Evolutionary conservation across 257 asterid genomes (phyloP).

Genomic region (Forsythia suspensa): DNA sequence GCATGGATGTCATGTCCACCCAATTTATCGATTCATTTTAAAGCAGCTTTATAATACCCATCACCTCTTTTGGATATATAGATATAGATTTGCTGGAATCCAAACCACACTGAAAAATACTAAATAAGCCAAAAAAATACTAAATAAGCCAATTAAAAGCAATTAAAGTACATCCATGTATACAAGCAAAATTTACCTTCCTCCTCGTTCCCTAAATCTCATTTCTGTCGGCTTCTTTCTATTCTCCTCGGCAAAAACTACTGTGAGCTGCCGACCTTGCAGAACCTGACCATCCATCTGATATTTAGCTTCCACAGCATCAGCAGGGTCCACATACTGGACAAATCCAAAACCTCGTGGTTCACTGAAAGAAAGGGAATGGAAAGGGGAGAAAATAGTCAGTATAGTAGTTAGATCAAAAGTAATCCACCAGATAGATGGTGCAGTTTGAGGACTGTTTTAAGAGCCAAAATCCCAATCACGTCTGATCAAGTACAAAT

Average conservation of each 20-base stretch:
- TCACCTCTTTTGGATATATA: background rate
- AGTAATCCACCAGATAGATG: background rate
- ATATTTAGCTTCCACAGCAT: constrained; percentile 89
- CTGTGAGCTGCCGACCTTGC: constrained; percentile 88
- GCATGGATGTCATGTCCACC: background rate
- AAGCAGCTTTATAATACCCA: background rate
- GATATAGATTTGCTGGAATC: background rate
- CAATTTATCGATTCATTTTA: background rate
- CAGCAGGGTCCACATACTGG: constrained; percentile 88
- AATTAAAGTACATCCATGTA: background rate
- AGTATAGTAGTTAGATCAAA: background rate
- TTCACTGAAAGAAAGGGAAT: constrained; percentile 44
- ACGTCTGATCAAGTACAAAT: background rate
- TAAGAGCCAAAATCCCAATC: background rate
- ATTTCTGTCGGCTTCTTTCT: constrained; percentile 87
- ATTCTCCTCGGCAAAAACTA: constrained; percentile 94
- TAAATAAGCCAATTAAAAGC: background rate
- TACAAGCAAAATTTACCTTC: constrained; percentile 37
- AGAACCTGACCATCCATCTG: constrained; percentile 85
- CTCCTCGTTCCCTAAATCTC: constrained; percentile 76
- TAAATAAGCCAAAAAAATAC: background rate
- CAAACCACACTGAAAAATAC: background rate
- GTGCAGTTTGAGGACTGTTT: background rate
- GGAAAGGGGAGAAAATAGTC: constrained; percentile 2
- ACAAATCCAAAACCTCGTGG: constrained; percentile 97